These are phyloP conservation scores for Diaporthe sp. DNA, from an alignment of 2,329 filamentous ascomycete genomes.

Conservation along the genomic window DNA sequence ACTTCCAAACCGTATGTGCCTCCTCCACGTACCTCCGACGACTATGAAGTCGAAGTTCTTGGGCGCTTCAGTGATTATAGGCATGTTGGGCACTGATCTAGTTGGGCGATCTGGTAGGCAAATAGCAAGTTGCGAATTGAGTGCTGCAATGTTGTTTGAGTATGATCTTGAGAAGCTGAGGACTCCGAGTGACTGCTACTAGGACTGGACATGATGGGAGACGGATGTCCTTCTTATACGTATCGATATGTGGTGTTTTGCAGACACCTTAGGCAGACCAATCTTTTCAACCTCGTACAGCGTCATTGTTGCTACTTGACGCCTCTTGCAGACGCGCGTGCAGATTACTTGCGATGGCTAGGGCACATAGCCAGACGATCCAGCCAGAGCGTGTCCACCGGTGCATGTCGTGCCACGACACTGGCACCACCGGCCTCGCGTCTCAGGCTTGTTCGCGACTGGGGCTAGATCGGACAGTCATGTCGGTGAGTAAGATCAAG, in stretches of 20 bases:
- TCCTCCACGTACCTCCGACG: constrained; percentile 47
- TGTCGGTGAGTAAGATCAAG: neutral
- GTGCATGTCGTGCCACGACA: neutral
- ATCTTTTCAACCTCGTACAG: neutral
- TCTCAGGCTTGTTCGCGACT: too few relatives aligned
- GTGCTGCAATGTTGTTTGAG: too few relatives aligned
- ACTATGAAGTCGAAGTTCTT: constrained; percentile 56
- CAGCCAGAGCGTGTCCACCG: neutral
- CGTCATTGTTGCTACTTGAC: neutral
- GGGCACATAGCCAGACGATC: neutral
- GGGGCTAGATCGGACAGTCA: neutral
- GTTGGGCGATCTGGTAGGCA: neutral
- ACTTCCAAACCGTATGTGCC: neutral
- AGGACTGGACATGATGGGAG: neutral
- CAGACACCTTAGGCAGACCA: neutral
- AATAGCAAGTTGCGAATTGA: neutral
- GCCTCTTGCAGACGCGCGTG: neutral
- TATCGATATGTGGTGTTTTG: neutral
- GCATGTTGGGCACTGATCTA: constrained; percentile 38
- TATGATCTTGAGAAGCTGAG: neutral
- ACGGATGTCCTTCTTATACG: neutral
- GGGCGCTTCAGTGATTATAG: constrained; percentile 35
- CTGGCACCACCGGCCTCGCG: neutral
- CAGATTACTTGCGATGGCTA: too few relatives aligned
- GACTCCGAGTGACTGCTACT: neutral